Conservation (phyloP, 2,329 filamentous ascomycete genomes). For the Botrytis aclada region DNA sequence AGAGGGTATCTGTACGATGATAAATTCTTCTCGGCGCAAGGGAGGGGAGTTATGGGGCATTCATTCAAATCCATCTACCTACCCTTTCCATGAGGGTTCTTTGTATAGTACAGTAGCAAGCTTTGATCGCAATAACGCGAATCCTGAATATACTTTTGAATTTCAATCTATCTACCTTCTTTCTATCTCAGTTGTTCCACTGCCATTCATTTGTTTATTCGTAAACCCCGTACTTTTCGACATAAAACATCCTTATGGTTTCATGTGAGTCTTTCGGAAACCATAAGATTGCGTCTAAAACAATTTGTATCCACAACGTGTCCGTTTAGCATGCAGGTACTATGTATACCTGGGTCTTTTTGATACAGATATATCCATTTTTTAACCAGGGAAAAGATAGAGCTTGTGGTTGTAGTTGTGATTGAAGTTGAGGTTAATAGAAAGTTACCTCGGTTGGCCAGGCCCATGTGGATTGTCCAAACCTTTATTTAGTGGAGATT, state of each 20-base stretch:
- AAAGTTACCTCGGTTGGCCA: background rate
- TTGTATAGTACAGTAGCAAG: background rate
- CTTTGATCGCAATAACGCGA: background rate
- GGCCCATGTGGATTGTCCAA: background rate
- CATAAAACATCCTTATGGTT: background rate
- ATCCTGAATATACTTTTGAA: background rate
- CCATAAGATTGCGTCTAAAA: background rate
- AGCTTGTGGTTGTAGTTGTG: background rate
- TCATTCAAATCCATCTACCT: background rate
- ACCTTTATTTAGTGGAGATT: constrained; percentile 10
- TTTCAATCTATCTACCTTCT: background rate
- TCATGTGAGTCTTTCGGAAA: background rate
- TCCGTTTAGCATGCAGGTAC: background rate
- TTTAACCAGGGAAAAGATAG: too few species aligned
- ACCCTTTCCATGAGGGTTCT: background rate
- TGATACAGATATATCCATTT: background rate
- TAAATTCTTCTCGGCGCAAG: background rate
- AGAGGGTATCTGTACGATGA: background rate
- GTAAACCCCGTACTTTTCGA: background rate
- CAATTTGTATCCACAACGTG: background rate
- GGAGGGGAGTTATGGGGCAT: background rate
- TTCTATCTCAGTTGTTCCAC: background rate
- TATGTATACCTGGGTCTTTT: background rate
- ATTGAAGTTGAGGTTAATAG: background rate
- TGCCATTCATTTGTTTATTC: background rate